These are phyloP conservation scores for Rhodomyrtus tomentosa DNA, from an alignment of 345 rosid genomes.

Conservation along the genomic window DNA sequence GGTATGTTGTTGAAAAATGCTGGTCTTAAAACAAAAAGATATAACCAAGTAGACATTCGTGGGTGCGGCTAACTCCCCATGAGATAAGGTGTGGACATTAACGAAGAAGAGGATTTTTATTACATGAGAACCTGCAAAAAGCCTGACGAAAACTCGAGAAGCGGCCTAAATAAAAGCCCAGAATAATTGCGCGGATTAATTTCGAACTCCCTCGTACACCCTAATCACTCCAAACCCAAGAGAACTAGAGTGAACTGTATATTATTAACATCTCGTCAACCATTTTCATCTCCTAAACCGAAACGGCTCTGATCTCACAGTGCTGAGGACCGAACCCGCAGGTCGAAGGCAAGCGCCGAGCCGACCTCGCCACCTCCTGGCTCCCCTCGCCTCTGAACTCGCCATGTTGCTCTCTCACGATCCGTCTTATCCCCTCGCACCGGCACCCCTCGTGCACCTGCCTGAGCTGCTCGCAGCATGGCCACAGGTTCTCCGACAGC, in stretches of 20 bases:
- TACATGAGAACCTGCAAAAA: not conserved
- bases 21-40: no score
- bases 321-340: constrained; percentile 1
- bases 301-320: not conserved
- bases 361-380: not conserved
- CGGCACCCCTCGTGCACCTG: constrained; percentile 3
- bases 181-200: not conserved
- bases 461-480: constrained; percentile 1
- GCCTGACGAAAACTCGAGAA: not conserved
- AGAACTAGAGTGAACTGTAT: not conserved
- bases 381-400: not conserved
- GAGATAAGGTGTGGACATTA: no score
- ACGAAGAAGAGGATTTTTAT: no score
- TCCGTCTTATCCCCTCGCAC: constrained; percentile 4
- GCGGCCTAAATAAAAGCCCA: not conserved
- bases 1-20: no score
- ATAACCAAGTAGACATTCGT: no score
- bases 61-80: no score
- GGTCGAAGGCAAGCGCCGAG: not conserved
- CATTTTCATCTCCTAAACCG: not conserved
- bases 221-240: not conserved
- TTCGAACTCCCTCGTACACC: not conserved
- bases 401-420: not conserved
- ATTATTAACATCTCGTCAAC: not conserved
- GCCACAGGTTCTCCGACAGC: not conserved